Evolutionary conservation across 2,329 filamentous ascomycete species (phyloP).

Genomic region (Pezicula rhizophila): DNA sequence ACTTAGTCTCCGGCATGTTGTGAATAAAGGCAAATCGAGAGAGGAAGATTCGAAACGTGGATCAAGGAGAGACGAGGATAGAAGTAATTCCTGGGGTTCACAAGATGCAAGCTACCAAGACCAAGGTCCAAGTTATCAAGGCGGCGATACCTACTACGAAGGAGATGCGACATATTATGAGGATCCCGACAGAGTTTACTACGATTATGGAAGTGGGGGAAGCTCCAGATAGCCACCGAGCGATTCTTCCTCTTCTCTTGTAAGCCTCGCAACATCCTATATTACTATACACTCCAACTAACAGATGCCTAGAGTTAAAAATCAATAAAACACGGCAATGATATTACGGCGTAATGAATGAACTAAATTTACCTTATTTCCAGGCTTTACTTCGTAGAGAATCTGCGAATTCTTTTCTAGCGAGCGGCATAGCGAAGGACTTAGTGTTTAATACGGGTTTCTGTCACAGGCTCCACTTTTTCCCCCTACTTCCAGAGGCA

Average conservation of each 20-base stretch:
- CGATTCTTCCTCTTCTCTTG: not conserved
- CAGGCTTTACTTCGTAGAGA: too few relatives aligned
- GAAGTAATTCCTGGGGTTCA: constrained; percentile 15
- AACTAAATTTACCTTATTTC: too few relatives aligned
- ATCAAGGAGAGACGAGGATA: constrained; percentile 22
- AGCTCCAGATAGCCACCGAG: constrained; percentile 14
- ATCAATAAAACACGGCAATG: too few relatives aligned
- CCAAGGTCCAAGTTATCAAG: constrained; percentile 14
- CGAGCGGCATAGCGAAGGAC: too few relatives aligned
- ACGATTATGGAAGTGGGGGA: constrained; percentile 25
- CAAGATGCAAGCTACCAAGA: constrained; percentile 10
- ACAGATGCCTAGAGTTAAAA: too few relatives aligned
- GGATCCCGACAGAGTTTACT: constrained; percentile 20
- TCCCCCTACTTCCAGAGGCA: too few relatives aligned
- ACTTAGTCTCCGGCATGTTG: constrained; percentile 51
- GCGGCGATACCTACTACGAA: constrained; percentile 21
- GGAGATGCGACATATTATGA: constrained; percentile 18
- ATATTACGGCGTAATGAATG: too few relatives aligned
- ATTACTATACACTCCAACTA: not conserved
- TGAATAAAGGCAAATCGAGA: constrained; percentile 36
- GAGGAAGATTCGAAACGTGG: constrained; percentile 36
- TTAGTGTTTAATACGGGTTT: too few relatives aligned
- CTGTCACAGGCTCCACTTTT: too few relatives aligned
- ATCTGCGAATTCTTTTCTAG: too few relatives aligned
- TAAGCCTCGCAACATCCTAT: not conserved